These are phyloP conservation scores for Trypanosoma melophagium DNA, from an alignment of 208 protist genomes.

Conservation along the genomic window DNA sequence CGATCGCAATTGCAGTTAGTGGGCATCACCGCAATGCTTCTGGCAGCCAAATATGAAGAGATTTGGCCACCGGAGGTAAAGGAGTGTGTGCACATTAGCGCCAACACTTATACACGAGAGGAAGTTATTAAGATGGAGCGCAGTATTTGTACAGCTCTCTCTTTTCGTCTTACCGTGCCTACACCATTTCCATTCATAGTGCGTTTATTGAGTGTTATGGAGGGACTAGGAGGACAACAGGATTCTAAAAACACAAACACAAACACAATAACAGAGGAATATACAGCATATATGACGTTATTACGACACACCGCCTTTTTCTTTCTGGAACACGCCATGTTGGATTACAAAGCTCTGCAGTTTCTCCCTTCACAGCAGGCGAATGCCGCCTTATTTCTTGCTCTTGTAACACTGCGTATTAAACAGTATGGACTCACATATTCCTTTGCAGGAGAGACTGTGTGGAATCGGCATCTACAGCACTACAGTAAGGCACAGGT, in stretches of 20 bases:
- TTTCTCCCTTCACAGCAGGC: conserved; percentile 93
- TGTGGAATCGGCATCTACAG: conserved; percentile 67
- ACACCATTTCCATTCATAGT: conserved; percentile 87
- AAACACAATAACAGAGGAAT: conserved; percentile 34
- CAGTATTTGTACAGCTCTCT: conserved; percentile 70
- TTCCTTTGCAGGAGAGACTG: conserved; percentile 22
- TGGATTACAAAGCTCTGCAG: conserved; percentile 90
- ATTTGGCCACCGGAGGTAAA: conserved; percentile 92
- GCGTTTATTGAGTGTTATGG: conserved; percentile 69
- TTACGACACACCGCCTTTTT: conserved; percentile 77
- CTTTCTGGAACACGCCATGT: conserved; percentile 82
- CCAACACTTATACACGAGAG: conserved; percentile 91
- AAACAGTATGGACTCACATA: conserved; percentile 30
- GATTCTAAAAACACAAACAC: conserved; percentile 17
- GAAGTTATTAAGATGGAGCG: conserved; percentile 93
- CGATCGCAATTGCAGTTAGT: conserved; percentile 96
- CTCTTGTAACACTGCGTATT: conserved; percentile 59
- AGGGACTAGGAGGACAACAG: conserved; percentile 39
- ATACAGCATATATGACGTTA: conserved; percentile 31
- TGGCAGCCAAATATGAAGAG: conserved; percentile 95
- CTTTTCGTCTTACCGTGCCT: conserved; percentile 89
- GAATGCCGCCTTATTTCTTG: conserved; percentile 90
- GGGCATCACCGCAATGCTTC: conserved; percentile 87
- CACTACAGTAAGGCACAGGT: conserved; percentile 68
- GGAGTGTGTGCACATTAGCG: conserved; percentile 94